Base-by-base conservation (phyloP, 345 rosid genomes). In the Zanthoxylum bungeanum region DNA sequence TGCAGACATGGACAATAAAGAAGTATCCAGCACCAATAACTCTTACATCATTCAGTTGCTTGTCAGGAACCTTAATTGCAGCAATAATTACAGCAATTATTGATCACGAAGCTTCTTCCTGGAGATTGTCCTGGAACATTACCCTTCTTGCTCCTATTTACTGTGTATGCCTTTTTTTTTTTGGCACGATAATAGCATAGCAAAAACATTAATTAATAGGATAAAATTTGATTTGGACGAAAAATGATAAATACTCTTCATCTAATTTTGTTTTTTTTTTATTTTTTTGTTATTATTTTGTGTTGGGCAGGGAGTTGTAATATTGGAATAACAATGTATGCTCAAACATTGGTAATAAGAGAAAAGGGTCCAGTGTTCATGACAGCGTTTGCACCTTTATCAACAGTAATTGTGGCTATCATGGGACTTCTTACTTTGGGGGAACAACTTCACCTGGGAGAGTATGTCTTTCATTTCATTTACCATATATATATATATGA, bases 21-120 rank as follows among this genome's bases (percentile, higher is more conserved):
- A 65, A 14, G 46, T 65, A 73, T 64, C 71, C 71, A 3, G 71
- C 66, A 9, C 71, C 66, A 21, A n/a, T 73, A 44, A 46, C 71
- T 2, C 49, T 73, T 1, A 57, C 76, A 2, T 30, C 71, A 22
- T 47, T 73, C 44, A 33, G 46, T 8, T 30, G 76, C 64, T 21
- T 73, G 37, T 16, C 14, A 30, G 76, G 47, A 2, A 57, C 76
- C 16, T 5, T 73, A 31, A 14, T 65, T 4, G 36, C 66, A 24
- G 40, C 66, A 44, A 31, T 73, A 19, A 21, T 16, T 40, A 25
- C 76, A 0, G 71, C 66, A 65, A 21, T 73, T 56, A 0, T 57
- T 7, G 70, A 64, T 42, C 76, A 55, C 7, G 30, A 39, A 42
- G 34, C 76, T 42, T 64, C 76, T 28, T 42, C 70, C 0, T 73